Base-by-base conservation (phyloP, 306 rosid species). In the Cicer arietinum region DNA sequence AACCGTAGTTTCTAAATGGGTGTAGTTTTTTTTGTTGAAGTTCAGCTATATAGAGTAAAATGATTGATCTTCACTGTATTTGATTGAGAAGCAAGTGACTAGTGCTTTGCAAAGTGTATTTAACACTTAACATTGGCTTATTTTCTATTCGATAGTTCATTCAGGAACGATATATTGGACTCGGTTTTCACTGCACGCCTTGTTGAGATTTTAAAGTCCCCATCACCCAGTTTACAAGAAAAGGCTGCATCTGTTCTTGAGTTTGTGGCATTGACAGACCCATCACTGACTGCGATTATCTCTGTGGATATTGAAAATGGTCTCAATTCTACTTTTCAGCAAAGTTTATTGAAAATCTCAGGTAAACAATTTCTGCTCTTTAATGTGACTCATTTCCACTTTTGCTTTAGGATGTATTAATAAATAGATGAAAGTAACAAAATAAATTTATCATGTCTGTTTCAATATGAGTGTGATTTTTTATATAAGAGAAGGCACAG, bases 211-310 rank as follows among this genome's bases (percentile, higher is more conserved):
- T 86, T 94, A 63, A 91, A 91, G 86, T 76, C 85, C 41, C 80
- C 92, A 58, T 66, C 86, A 39, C 89, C 89, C 56, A 84, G 17
- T 79, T 82, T 91, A 80, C 97, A 94, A 80, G 85, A 80, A 76
- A 91, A 91, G 83, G 96, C 96, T 62, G 90, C 94, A 20, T 87
- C 90, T 14, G 79, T 89, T 46, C 94, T 94, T 0, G 97, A 94
- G 82, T 94, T 89, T 75, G 86, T 81, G 71, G 83, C 90, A 75
- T 71, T 88, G 79, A 84, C 72, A 65, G 94, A 89, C 80, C 91
- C 87, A 74, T 77, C 86, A 67, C 83, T 88, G 79, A 77, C 81
- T 71, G 45, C 74, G 14, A 67, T 84, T 76, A 65, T 72, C 43
- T 73, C 87, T 6, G 78, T 73, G 54, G 90, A 88, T 80, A 79